These are phyloP conservation scores for Gyrodon lividus DNA, from an alignment of 768 basidiomycete genomes.

Conservation along the genomic window DNA sequence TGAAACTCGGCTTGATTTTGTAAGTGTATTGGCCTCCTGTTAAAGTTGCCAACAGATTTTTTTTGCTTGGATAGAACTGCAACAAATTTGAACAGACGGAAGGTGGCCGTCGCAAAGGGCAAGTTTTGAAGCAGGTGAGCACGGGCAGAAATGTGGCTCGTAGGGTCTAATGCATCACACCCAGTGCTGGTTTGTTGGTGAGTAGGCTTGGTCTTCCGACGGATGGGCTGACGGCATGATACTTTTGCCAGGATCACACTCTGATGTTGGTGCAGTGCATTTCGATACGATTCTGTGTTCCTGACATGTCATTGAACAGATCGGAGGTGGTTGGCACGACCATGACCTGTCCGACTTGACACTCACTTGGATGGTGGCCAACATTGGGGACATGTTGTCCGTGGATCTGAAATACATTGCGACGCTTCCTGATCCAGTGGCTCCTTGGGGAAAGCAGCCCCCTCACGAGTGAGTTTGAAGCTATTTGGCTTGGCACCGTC, in stretches of 20 bases:
- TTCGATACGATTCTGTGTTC: neutral
- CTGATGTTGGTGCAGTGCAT: conserved; percentile 14
- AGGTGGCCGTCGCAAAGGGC: conserved; percentile 50
- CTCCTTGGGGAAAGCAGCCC: conserved; percentile 58
- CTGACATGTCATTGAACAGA: conserved; percentile 35
- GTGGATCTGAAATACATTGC: conserved; percentile 55
- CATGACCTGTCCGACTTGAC: conserved; percentile 70
- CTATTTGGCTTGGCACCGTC: neutral
- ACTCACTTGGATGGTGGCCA: conserved; percentile 63
- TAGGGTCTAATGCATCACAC: conserved; percentile 2
- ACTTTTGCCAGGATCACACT: conserved; percentile 27
- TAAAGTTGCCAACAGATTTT: neutral
- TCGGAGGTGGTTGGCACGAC: conserved; percentile 66
- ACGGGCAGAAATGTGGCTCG: neutral
- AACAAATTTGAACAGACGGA: conserved; percentile 63
- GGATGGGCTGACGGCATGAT: conserved; percentile 2
- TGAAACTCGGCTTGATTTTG: conserved; percentile 68
- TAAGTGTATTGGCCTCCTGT: conserved; percentile 31
- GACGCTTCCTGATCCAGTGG: conserved; percentile 49
- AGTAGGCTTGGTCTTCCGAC: conserved; percentile 9
- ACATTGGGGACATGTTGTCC: conserved; percentile 54
- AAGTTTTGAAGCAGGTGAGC: conserved; percentile 60
- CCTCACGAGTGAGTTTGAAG: conserved; percentile 57
- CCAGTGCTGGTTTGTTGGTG: conserved; percentile 74
- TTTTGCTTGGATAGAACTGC: conserved; percentile 42